Conservation (phyloP, 106 monocot species). For the Phalaenopsis equestris region DNA sequence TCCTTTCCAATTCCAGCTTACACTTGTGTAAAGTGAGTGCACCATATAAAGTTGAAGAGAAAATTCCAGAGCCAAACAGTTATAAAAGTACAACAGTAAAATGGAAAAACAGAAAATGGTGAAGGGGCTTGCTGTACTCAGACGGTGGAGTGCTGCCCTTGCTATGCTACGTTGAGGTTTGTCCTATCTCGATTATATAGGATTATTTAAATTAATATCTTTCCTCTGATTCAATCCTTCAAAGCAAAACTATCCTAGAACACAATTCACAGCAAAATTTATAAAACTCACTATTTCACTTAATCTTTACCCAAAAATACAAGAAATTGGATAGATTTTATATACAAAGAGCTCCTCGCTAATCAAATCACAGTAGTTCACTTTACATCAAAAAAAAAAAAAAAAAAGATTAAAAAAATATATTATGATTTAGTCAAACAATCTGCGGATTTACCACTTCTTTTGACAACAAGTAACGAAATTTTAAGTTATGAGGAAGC, state of each 20-base stretch:
- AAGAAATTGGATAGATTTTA: neutral
- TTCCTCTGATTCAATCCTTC: neutral
- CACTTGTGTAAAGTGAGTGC: too few relatives aligned
- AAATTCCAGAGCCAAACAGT: too few relatives aligned
- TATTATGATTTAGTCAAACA: neutral
- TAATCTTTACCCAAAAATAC: neutral
- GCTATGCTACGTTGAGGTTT: too few relatives aligned
- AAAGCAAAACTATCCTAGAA: neutral
- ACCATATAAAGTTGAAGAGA: too few relatives aligned
- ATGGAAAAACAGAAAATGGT: too few relatives aligned
- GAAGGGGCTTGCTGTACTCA: too few relatives aligned
- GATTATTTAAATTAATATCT: too few relatives aligned
- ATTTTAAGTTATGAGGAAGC: slow-evolving; percentile 46
- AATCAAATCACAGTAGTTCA: neutral
- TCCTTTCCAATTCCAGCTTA: too few relatives aligned
- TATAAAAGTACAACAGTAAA: too few relatives aligned
- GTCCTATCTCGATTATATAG: too few relatives aligned
- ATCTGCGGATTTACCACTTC: slow-evolving; percentile 45
- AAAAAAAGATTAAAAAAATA: neutral
- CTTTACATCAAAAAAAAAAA: neutral
- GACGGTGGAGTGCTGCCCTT: too few relatives aligned
- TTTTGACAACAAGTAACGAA: slow-evolving; percentile 52
- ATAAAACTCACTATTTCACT: neutral
- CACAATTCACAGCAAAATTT: neutral
- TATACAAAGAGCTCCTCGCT: neutral